phyloP scores from a whole-genome alignment of 495 filamentous ascomycete genomes.

The Cairneyella variabilis region DNA sequence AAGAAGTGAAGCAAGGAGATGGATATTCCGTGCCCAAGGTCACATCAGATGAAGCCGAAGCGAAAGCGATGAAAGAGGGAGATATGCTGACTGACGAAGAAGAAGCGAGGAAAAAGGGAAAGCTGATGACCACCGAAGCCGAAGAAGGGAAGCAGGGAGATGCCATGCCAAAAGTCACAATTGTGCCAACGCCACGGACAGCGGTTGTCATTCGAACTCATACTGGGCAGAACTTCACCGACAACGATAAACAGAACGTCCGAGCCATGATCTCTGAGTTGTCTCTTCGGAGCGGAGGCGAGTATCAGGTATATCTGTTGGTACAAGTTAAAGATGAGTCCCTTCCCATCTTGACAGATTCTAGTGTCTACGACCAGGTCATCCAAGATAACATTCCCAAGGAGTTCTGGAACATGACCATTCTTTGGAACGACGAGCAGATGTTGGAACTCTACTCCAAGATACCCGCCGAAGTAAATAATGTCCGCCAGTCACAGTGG shows the following conservation, averaged over 20 bases:
- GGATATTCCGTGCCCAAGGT: too few species aligned
- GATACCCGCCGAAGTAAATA: slow-evolving; percentile 35
- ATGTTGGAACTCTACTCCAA: slow-evolving; percentile 56
- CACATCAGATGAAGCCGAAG: too few species aligned
- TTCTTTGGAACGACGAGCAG: slow-evolving; percentile 62
- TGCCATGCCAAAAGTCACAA: not conserved
- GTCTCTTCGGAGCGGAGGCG: slow-evolving; percentile 65
- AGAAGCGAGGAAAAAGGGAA: not conserved
- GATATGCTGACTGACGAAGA: too few species aligned
- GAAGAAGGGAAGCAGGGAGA: slow-evolving; percentile 1
- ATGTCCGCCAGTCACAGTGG: slow-evolving; percentile 48
- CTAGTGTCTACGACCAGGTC: slow-evolving; percentile 47
- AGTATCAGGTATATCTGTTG: slow-evolving; percentile 74
- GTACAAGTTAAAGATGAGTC: slow-evolving; percentile 64
- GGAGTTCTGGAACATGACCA: slow-evolving; percentile 63
- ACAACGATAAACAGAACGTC: slow-evolving; percentile 66
- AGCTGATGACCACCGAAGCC: too few species aligned
- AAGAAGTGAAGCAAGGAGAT: too few species aligned
- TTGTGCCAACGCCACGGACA: slow-evolving; percentile 40
- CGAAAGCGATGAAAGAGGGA: too few species aligned
- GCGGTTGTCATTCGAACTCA: slow-evolving; percentile 69
- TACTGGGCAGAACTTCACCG: slow-evolving; percentile 63
- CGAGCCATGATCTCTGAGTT: slow-evolving; percentile 73
- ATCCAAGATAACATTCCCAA: slow-evolving; percentile 52
- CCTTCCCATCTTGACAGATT: slow-evolving; percentile 51